Base-by-base conservation (phyloP, 2,329 filamentous ascomycete species). In the Metarhizium robertsii region DNA sequence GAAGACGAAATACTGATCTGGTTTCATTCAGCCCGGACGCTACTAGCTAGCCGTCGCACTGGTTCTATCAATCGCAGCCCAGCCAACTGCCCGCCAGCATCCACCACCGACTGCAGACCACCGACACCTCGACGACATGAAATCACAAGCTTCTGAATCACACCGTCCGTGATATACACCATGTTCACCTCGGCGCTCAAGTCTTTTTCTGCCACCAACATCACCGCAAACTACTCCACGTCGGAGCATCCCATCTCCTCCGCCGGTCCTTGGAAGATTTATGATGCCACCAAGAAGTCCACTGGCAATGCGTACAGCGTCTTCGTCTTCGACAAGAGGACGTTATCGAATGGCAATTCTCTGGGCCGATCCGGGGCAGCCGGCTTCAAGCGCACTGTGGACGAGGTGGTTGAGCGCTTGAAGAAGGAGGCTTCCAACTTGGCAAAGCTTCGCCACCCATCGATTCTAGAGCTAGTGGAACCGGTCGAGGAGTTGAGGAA, bases 131-230 rank as follows among this genome's bases (percentile, higher is more conserved):
- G 58, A 56, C 64, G 64, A 64, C 57, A 66, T 69, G 65, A 62
- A 59, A 64, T 55, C 62, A 55, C 61, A 46, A 57, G 58, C 55
- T 58, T 56, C 57, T 52, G 54, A 48, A 54, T 52, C 55, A 38
- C 58, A 55, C 56, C 55, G 49, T 53, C 56, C 55, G 52, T 61
- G 59, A 60, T 55, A 56, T 46, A 50, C 59, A 69, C 53, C 70
- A 96, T 97, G 92, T 96, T 96, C 73, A 90, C 90, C 67, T 92
- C 86, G 59, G 90, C 90, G 61, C 81, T 97, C 69, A 97, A 97
- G 74, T 95, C 92, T 60, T 92, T 97, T 70, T 87, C 86, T 61
- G 92, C 82, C 64, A 79, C 88, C 58, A 96, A 96, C 73, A 97
- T 99, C 74, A 86, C 85, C 57, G 85, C 87, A 67, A 95, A 96